Percentiles rank a stretch among this genome's conserved stretches.
These are phyloP conservation scores for Ramichloridium luteum DNA, from an alignment of 2,329 filamentous ascomycete species.

Conservation along the genomic window DNA sequence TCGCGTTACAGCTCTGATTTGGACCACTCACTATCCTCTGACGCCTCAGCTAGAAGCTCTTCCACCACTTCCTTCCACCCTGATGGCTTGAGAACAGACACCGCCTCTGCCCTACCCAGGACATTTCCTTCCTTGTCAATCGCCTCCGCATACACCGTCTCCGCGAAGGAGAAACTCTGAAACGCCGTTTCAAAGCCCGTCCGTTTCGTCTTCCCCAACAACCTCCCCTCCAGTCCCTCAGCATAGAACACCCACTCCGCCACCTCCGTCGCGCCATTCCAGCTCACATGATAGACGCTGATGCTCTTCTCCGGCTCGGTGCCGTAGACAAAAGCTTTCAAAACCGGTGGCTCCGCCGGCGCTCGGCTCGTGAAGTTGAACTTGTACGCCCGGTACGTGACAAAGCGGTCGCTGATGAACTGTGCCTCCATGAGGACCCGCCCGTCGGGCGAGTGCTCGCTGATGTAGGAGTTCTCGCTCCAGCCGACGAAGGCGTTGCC, in stretches of 20 bases:
- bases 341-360: constrained; percentile 14
- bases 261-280: constrained; percentile 30
- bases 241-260: constrained; percentile 23
- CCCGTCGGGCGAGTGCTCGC: constrained; percentile 4
- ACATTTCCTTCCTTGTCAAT: constrained; percentile 1
- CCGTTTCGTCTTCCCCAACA: constrained; percentile 3
- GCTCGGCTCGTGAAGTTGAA: constrained; percentile 24
- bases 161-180: constrained; percentile 2
- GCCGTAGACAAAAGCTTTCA: constrained; percentile 22
- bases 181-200: constrained; percentile 10
- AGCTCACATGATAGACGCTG: constrained; percentile 24
- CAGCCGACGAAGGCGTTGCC: constrained; percentile 10
- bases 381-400: constrained; percentile 31
- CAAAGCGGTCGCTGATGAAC: constrained; percentile 24
- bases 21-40: no score
- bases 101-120: no score
- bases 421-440: constrained; percentile 18
- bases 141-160: constrained; percentile 3
- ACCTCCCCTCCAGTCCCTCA: background rate
- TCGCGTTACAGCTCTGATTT: no score
- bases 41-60: no score
- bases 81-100: no score
- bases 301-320: constrained; percentile 17
- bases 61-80: no score
- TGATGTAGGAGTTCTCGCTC: constrained; percentile 8